These are phyloP conservation scores for Polyplosphaeria fusca DNA, from an alignment of 495 filamentous ascomycete genomes.

Conservation along the genomic window DNA sequence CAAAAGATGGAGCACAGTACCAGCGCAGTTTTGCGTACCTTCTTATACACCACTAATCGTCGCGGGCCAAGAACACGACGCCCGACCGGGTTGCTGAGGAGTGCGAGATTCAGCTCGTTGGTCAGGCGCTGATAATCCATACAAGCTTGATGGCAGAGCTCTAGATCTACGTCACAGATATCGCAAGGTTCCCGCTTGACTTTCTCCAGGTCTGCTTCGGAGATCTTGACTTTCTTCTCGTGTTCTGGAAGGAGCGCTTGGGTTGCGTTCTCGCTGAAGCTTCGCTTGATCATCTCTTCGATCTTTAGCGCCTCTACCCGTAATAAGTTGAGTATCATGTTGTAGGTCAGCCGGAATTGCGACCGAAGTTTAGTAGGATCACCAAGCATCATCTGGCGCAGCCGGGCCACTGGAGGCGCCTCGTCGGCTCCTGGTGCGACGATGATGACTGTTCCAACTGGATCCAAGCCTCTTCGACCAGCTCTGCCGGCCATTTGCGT, in stretches of 20 bases:
- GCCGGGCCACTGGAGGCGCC: constrained; percentile 74
- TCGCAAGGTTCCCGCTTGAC: constrained; percentile 81
- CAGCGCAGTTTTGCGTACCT: constrained; percentile 42
- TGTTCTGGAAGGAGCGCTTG: constrained; percentile 93
- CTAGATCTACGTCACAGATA: constrained; percentile 76
- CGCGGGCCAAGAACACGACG: constrained; percentile 71
- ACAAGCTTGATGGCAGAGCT: constrained; percentile 71
- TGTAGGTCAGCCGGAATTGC: constrained; percentile 96
- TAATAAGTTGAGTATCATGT: constrained; percentile 96
- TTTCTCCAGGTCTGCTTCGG: constrained; percentile 84
- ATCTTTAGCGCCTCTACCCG: constrained; percentile 97
- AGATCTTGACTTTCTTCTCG: constrained; percentile 89
- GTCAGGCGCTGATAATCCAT: constrained; percentile 74
- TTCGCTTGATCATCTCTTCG: constrained; percentile 99
- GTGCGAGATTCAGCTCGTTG: constrained; percentile 65
- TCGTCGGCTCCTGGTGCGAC: constrained; percentile 79
- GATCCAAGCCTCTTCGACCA: constrained; percentile 86
- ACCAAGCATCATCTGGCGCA: constrained; percentile 92
- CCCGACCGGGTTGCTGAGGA: constrained; percentile 72
- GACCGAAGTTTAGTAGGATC: constrained; percentile 92
- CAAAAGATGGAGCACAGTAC: constrained; percentile 2
- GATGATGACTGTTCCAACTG: constrained; percentile 90
- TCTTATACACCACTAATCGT: constrained; percentile 70
- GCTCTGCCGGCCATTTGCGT: constrained; percentile 98
- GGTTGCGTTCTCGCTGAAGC: constrained; percentile 98